Evolutionary conservation across 331 rosid genomes (phyloP).

Genomic region (Pyrus hybrid): DNA sequence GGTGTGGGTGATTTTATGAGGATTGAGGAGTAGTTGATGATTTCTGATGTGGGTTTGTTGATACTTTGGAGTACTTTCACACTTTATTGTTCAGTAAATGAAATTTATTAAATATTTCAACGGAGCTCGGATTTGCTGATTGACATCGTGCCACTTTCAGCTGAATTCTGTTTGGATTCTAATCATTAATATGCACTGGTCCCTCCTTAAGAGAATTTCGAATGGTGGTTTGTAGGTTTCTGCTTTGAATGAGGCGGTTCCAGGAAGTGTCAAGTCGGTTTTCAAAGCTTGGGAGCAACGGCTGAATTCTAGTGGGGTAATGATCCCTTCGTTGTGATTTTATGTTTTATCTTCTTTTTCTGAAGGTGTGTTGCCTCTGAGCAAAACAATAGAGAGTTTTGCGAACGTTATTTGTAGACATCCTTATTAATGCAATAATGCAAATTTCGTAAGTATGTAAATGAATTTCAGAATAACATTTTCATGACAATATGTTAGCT

Average conservation of each 20-base stretch:
- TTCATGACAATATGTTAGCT: neutral
- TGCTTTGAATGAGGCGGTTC: conserved; percentile 83
- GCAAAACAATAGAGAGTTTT: neutral
- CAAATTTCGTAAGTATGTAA: neutral
- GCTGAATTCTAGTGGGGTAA: conserved; percentile 68
- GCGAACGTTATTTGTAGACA: neutral
- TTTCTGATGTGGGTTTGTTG: neutral
- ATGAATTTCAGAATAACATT: neutral
- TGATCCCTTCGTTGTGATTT: neutral
- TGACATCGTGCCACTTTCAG: neutral
- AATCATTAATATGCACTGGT: neutral
- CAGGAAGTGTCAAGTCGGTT: conserved; percentile 77
- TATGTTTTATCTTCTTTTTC: neutral
- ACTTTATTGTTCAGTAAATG: neutral
- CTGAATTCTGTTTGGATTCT: neutral
- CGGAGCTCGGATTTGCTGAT: neutral
- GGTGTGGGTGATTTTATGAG: neutral
- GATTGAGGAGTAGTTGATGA: neutral
- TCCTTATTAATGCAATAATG: neutral
- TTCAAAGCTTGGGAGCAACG: conserved; percentile 97
- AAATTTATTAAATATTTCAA: neutral
- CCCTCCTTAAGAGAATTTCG: neutral
- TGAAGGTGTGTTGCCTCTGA: neutral
- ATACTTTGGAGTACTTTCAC: neutral
- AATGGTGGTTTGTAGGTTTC: conserved; percentile 41